Percentiles rank a stretch among this genome's conserved stretches.
Conservation (phyloP, 169 alveolate genomes). For the Eimeria zaria region DNA sequence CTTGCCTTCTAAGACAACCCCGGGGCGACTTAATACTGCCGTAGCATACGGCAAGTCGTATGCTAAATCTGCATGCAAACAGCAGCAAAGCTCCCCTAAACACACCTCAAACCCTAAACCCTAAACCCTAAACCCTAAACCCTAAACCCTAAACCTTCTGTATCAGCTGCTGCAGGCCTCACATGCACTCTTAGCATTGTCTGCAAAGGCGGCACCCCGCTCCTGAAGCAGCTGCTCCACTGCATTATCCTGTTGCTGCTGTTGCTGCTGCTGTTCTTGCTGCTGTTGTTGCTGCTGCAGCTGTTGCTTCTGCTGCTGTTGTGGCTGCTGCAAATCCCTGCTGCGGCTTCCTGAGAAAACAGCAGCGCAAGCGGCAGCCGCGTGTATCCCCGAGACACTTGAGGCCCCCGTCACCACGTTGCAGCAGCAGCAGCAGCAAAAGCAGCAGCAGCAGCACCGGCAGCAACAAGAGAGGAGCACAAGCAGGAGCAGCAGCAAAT, state of each 20-base stretch:
- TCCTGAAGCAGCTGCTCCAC: background rate
- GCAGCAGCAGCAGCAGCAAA: too few species aligned
- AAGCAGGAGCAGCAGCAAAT: too few species aligned
- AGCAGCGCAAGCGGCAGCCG: background rate
- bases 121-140: too few species aligned
- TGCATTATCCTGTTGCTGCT: too few species aligned
- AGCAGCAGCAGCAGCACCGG: background rate
- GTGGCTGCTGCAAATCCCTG: background rate
- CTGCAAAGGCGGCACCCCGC: background rate
- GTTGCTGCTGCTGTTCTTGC: too few species aligned
- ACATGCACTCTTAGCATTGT: slow-evolving; percentile 5
- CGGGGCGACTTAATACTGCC: background rate
- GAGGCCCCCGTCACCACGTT: background rate
- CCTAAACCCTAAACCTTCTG: too few species aligned
- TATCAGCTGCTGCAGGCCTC: slow-evolving; percentile 10
- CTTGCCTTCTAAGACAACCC: slow-evolving; percentile 16
- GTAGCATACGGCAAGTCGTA: background rate
- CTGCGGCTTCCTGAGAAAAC: background rate
- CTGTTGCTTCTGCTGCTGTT: background rate
- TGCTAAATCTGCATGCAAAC: background rate
- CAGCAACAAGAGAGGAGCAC: background rate
- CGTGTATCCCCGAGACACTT: background rate
- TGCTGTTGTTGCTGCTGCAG: too few species aligned
- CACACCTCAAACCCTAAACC: too few species aligned
- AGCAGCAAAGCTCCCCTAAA: too few species aligned